Percentiles rank a stretch among this genome's conserved stretches.
Conservation (phyloP, 306 rosid genomes). For the Prosopis cineraria region DNA sequence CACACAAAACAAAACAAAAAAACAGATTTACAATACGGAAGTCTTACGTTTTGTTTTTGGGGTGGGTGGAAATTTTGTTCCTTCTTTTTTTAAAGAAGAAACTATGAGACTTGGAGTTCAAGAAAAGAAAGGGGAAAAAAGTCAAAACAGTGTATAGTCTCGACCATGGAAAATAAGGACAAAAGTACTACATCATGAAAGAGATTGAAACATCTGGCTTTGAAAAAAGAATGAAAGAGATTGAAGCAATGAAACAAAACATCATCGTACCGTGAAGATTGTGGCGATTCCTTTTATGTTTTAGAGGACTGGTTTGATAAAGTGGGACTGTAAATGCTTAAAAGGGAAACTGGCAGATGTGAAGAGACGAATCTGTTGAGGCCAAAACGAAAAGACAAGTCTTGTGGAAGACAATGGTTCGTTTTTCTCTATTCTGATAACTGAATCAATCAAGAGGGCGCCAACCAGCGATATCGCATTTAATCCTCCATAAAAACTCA, state of each 20-base stretch:
- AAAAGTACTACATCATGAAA: slow-evolving; percentile 2
- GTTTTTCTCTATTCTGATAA: not conserved
- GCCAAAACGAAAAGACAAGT: not conserved
- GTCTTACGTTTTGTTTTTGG: not conserved
- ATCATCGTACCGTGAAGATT: slow-evolving; percentile 2
- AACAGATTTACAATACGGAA: not conserved
- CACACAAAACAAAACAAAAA: too few relatives aligned
- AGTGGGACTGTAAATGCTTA: not conserved
- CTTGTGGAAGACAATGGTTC: not conserved
- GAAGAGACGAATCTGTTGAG: not conserved
- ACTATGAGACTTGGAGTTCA: slow-evolving; percentile 47
- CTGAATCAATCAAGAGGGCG: not conserved
- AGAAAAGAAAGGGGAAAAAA: slow-evolving; percentile 35
- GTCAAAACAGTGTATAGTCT: not conserved
- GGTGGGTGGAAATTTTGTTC: not conserved
- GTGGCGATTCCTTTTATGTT: not conserved
- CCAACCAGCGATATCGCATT: not conserved
- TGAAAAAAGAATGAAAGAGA: not conserved
- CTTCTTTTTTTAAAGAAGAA: not conserved
- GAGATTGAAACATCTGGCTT: not conserved
- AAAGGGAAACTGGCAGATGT: not conserved
- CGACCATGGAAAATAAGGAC: not conserved
- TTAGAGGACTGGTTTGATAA: not conserved
- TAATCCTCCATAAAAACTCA: not conserved
- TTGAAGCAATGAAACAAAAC: not conserved